These are phyloP conservation scores for Stachybotrys elegans DNA, from an alignment of 2,329 filamentous ascomycete genomes.

Conservation along the genomic window DNA sequence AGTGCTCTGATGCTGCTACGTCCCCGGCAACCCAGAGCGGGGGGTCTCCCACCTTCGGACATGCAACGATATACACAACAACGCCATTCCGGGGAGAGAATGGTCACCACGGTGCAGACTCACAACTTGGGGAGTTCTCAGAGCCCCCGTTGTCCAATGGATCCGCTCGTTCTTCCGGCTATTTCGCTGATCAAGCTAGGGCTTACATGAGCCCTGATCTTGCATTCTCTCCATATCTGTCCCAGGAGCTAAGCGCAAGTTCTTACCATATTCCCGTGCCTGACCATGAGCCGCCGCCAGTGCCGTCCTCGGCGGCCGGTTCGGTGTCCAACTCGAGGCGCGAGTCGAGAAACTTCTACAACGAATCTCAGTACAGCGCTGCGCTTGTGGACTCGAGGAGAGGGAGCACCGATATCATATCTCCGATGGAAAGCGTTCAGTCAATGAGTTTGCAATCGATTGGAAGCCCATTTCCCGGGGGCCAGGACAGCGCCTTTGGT, in stretches of 20 bases:
- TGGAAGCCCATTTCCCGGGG: conserved; percentile 40
- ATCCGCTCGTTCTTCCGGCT: conserved; percentile 16
- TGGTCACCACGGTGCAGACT: conserved; percentile 13
- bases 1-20: conserved; percentile 25
- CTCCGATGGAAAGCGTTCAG: conserved; percentile 25
- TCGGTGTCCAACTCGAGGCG: conserved; percentile 35
- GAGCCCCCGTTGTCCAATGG: conserved; percentile 18
- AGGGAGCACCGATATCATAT: conserved; percentile 39
- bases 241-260: conserved; percentile 24
- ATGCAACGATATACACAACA: conserved; percentile 27
- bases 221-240: conserved; percentile 38
- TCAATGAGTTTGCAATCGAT: conserved; percentile 36
- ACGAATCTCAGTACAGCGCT: conserved; percentile 31
- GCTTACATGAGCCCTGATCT: conserved; percentile 45
- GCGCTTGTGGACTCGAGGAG: conserved; percentile 39
- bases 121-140: conserved; percentile 13
- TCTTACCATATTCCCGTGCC: conserved; percentile 33
- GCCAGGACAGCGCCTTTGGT: conserved; percentile 31
- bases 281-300: conserved; percentile 45
- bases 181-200: conserved; percentile 10
- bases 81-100: conserved; percentile 20
- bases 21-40: conserved; percentile 21
- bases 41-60: conserved; percentile 21
- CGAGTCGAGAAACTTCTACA: conserved; percentile 34
- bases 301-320: conserved; percentile 33